These are phyloP conservation scores for Durusdinium trenchii DNA, from an alignment of 73 alveolate species.

Conservation along the genomic window DNA sequence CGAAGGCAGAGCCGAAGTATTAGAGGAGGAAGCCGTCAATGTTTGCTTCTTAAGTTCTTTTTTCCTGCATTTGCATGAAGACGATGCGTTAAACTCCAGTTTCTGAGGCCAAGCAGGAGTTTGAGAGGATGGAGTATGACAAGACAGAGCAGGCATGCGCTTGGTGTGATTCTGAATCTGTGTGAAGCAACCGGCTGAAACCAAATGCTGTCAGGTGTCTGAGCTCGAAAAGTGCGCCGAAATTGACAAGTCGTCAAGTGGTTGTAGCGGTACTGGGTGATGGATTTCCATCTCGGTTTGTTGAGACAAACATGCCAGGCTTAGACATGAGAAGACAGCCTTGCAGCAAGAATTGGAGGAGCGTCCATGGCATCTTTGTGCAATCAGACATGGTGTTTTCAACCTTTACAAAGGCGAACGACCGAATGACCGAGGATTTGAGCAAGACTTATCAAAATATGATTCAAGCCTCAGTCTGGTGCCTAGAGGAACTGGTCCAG, in stretches of 20 bases:
- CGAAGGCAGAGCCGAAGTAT: constrained; percentile 16
- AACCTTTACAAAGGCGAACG: no score
- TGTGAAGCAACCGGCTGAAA: no score
- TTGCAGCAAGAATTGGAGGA: constrained; percentile 47
- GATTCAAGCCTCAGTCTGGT: constrained; percentile 26
- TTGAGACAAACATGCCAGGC: constrained; percentile 8
- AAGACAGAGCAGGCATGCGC: constrained; percentile 70
- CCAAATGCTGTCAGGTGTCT: not conserved
- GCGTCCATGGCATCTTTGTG: not conserved
- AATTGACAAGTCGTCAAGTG: not conserved
- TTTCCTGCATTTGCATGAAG: not conserved
- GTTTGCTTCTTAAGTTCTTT: not conserved
- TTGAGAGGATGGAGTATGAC: constrained; percentile 73
- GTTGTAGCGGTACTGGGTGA: not conserved
- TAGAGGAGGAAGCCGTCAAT: constrained; percentile 33
- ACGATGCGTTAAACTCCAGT: not conserved
- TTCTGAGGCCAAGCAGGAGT: constrained; percentile 60
- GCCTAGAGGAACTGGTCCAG: not conserved
- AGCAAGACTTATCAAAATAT: constrained; percentile 41
- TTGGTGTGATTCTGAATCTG: not conserved
- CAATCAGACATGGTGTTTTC: no score
- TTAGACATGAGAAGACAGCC: constrained; percentile 46
- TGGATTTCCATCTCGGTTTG: not conserved
- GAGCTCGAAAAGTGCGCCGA: constrained; percentile 71
- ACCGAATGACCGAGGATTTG: constrained; percentile 33